phyloP scores from a whole-genome alignment of 2,329 filamentous ascomycete species.

The Fusarium aywerte region DNA sequence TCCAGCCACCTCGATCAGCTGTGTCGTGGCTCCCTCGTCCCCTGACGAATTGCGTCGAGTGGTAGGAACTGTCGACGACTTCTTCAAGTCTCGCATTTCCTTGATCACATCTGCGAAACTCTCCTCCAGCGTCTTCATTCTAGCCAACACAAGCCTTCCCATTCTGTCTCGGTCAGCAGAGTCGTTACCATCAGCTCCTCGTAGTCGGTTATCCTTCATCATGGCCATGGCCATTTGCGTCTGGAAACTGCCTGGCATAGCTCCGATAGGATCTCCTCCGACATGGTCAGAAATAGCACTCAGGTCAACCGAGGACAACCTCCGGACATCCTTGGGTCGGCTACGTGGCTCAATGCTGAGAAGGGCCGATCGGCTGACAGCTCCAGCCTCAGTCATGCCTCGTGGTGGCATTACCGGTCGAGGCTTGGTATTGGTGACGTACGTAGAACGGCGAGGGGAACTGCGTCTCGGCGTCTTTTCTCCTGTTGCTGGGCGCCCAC shows the following conservation, averaged over 20 bases:
- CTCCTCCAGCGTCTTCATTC: conserved; percentile 94
- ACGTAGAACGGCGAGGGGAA: conserved; percentile 60
- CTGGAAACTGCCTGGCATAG: conserved; percentile 79
- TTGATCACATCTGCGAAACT: conserved; percentile 87
- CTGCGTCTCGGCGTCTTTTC: conserved; percentile 56
- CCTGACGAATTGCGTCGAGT: conserved; percentile 64
- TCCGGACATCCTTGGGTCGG: conserved; percentile 53
- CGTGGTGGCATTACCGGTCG: conserved; percentile 65
- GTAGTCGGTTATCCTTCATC: conserved; percentile 66
- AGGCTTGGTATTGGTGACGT: conserved; percentile 61
- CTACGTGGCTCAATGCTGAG: conserved; percentile 61
- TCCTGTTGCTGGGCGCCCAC: conserved; percentile 47
- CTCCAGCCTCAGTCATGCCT: conserved; percentile 51
- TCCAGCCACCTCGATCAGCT: conserved; percentile 52
- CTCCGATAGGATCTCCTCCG: conserved; percentile 69
- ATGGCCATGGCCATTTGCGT: conserved; percentile 82
- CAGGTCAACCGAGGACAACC: conserved; percentile 73
- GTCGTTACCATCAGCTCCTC: conserved; percentile 54
- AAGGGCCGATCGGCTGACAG: conserved; percentile 58
- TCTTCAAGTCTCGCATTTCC: conserved; percentile 76
- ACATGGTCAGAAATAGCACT: conserved; percentile 78
- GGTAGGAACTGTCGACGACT: conserved; percentile 57
- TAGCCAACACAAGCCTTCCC: conserved; percentile 82
- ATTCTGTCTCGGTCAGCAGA: conserved; percentile 71
- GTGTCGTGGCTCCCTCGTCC: conserved; percentile 50